Evolutionary conservation across 2,329 filamentous ascomycete species (phyloP).

Genomic region (Pseudonectria buxi): DNA sequence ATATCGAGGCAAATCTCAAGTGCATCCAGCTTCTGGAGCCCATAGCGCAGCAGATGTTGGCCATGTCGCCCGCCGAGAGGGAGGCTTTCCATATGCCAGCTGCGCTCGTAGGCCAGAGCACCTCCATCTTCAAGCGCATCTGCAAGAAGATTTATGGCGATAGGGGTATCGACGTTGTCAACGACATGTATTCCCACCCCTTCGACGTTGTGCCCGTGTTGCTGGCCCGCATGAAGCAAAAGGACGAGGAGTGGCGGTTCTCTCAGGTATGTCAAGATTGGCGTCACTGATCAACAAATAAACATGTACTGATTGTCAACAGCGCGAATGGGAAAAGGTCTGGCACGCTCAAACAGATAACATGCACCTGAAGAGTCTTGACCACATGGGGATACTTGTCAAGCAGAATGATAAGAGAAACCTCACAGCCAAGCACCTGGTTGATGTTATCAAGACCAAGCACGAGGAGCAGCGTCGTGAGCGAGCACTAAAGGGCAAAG

Average conservation of each 20-base stretch:
- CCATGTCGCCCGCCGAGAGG: conserved; percentile 67
- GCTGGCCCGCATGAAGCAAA: conserved; percentile 83
- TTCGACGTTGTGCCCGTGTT: conserved; percentile 85
- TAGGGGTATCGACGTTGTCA: conserved; percentile 75
- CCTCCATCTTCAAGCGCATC: conserved; percentile 93
- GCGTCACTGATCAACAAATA: not conserved
- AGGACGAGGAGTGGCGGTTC: conserved; percentile 96
- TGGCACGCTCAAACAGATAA: conserved; percentile 94
- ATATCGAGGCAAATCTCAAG: conserved; percentile 90
- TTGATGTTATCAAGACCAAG: conserved; percentile 85
- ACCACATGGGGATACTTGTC: conserved; percentile 90
- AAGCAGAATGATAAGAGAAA: conserved; percentile 87
- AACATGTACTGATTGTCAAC: conserved; percentile 5
- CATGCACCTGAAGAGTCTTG: conserved; percentile 92
- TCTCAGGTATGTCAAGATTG: conserved; percentile 46
- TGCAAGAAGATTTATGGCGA: conserved; percentile 98
- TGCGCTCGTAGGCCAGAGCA: conserved; percentile 84
- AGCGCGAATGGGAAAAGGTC: conserved; percentile 97
- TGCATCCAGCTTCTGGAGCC: conserved; percentile 95
- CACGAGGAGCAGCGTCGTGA: conserved; percentile 82
- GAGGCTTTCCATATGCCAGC: conserved; percentile 70
- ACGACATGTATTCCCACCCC: conserved; percentile 77
- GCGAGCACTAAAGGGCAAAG: conserved; percentile 54
- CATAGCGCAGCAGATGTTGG: conserved; percentile 81
- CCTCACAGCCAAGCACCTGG: conserved; percentile 82